These are phyloP conservation scores for Capsicum chinense DNA, from an alignment of 257 asterid species.

Conservation along the genomic window DNA sequence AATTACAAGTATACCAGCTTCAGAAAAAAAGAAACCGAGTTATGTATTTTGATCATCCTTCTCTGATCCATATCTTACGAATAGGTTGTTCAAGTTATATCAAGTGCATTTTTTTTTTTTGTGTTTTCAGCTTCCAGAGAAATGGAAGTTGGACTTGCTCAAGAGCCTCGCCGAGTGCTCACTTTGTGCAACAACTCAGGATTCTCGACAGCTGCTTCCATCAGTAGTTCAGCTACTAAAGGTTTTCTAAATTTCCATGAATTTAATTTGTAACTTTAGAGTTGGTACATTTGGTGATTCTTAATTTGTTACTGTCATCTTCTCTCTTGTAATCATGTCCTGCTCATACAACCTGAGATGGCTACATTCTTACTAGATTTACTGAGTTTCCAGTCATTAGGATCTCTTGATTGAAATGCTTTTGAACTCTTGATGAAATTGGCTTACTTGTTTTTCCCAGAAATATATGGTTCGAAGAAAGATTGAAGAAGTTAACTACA, in stretches of 20 bases:
- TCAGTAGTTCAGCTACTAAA: conserved; percentile 83
- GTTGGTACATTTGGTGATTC: neutral
- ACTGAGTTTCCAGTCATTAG: neutral
- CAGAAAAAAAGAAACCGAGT: neutral
- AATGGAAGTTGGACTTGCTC: conserved; percentile 73
- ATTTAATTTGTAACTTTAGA: neutral
- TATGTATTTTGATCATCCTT: conserved; percentile 10
- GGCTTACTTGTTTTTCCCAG: conserved; percentile 47
- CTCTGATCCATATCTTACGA: conserved; percentile 1
- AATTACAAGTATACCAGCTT: neutral
- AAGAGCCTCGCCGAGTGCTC: conserved; percentile 91
- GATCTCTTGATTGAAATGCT: conserved; percentile 21
- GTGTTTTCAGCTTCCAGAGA: conserved; percentile 79
- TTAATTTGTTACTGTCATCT: neutral
- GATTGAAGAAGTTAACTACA: conserved; percentile 83
- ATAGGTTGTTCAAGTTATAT: conserved; percentile 27
- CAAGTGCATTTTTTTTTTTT: conserved; percentile 24
- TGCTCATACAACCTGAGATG: neutral
- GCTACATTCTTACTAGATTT: neutral
- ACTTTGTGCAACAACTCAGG: conserved; percentile 77
- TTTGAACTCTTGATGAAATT: neutral
- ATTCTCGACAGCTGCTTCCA: conserved; percentile 86
- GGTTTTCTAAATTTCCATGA: conserved; percentile 46
- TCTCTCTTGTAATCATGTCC: neutral
- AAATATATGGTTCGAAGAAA: conserved; percentile 86